Percentiles rank a stretch among this genome's conserved stretches.
These are phyloP conservation scores for Claviceps sp. DNA, from an alignment of 2,329 filamentous ascomycete genomes.

Conservation along the genomic window DNA sequence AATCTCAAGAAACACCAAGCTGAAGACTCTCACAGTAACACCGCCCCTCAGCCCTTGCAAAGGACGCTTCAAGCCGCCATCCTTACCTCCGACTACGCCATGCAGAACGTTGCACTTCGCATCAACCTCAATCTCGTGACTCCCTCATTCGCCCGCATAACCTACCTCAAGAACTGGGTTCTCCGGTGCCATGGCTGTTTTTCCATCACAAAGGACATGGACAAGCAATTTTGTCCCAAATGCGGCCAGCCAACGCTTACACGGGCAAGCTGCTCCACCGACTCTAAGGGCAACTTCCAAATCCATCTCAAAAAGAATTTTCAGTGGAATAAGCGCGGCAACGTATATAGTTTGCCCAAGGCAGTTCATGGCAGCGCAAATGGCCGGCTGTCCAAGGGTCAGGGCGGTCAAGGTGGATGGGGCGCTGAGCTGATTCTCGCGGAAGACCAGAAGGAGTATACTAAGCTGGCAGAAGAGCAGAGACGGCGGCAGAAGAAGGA, in stretches of 20 bases:
- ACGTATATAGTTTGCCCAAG: slow-evolving; percentile 87
- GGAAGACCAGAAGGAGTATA: slow-evolving; percentile 93
- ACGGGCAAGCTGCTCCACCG: slow-evolving; percentile 74
- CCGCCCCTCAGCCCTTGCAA: slow-evolving; percentile 36
- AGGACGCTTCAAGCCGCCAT: slow-evolving; percentile 74
- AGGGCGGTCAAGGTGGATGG: slow-evolving; percentile 79
- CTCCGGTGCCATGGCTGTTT: slow-evolving; percentile 93
- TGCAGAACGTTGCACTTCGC: slow-evolving; percentile 92
- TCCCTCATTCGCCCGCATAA: slow-evolving; percentile 64
- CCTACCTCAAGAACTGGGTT: slow-evolving; percentile 75
- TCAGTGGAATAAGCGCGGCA: slow-evolving; percentile 89
- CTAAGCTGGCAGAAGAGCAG: slow-evolving; percentile 47
- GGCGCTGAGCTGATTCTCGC: slow-evolving; percentile 71
- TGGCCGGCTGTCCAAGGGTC: slow-evolving; percentile 54
- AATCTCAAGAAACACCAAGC: slow-evolving; percentile 80
- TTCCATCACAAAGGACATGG: slow-evolving; percentile 67
- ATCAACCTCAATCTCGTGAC: slow-evolving; percentile 90
- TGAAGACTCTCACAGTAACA: slow-evolving; percentile 39
- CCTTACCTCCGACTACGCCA: slow-evolving; percentile 89
- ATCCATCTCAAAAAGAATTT: slow-evolving; percentile 88
- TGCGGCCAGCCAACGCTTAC: slow-evolving; percentile 83
- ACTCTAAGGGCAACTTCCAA: slow-evolving; percentile 65
- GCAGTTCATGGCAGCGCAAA: slow-evolving; percentile 68
- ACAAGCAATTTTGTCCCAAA: slow-evolving; percentile 79
- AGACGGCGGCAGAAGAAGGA: slow-evolving; percentile 59